phyloP scores from a whole-genome alignment of 2,329 filamentous ascomycete species.

The Fusarium secorum region DNA sequence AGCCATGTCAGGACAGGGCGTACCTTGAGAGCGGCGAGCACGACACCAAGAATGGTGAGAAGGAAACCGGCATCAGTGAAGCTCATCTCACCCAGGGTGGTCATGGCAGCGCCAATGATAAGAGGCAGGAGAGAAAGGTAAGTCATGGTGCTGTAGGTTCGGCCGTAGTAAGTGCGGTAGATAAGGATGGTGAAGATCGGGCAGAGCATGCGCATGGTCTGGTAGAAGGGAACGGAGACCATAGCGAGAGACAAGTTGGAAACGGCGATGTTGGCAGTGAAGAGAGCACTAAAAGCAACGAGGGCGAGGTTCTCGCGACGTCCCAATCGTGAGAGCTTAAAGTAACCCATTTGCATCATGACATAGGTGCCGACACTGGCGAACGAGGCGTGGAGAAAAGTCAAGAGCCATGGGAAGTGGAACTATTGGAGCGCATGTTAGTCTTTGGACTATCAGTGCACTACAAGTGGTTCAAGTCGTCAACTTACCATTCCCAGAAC shows the following conservation, averaged over 20 bases:
- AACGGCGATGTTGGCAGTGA: constrained; percentile 70
- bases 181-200: constrained; percentile 70
- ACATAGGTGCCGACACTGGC: constrained; percentile 63
- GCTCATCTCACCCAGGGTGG: constrained; percentile 69
- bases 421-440: constrained; percentile 53
- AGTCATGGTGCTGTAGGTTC: constrained; percentile 63
- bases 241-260: constrained; percentile 69
- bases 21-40: constrained; percentile 64
- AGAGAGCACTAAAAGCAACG: constrained; percentile 66
- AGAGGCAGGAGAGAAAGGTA: constrained; percentile 69
- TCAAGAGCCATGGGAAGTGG: constrained; percentile 67
- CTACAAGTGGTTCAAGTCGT: not conserved
- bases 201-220: constrained; percentile 68
- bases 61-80: constrained; percentile 66
- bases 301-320: constrained; percentile 63
- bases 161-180: constrained; percentile 63
- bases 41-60: constrained; percentile 61
- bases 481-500: constrained; percentile 59
- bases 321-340: constrained; percentile 61
- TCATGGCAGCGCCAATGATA: constrained; percentile 65
- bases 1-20: not conserved
- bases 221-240: constrained; percentile 72
- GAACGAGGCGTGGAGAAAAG: constrained; percentile 64
- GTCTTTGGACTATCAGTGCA: not conserved
- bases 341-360: constrained; percentile 60